These are phyloP conservation scores for Fusarium newnesense DNA, from an alignment of 2,329 filamentous ascomycete species.

Conservation along the genomic window DNA sequence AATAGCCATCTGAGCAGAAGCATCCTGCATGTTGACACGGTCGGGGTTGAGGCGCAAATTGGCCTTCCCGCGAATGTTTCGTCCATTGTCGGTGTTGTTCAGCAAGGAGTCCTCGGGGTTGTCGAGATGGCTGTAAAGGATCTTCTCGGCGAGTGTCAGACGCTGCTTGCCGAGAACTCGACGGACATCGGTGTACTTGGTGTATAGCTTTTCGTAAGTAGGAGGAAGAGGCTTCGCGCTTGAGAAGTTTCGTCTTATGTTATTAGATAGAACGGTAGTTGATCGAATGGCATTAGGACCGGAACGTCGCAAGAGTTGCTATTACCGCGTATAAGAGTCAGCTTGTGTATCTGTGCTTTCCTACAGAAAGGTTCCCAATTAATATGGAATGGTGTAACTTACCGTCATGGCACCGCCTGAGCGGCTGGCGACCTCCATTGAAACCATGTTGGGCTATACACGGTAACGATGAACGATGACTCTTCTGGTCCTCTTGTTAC, in stretches of 20 bases:
- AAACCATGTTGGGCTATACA: constrained; percentile 54
- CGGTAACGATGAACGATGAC: constrained; percentile 29
- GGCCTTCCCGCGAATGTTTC: constrained; percentile 83
- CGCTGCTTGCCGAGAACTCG: constrained; percentile 73
- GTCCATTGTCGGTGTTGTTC: constrained; percentile 83
- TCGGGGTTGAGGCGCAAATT: constrained; percentile 98
- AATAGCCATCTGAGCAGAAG: constrained; percentile 97
- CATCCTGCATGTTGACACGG: constrained; percentile 98
- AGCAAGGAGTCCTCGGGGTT: constrained; percentile 89
- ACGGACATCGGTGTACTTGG: constrained; percentile 79
- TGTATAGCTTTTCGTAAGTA: constrained; percentile 84
- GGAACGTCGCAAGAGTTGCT: constrained; percentile 53
- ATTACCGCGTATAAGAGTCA: constrained; percentile 30
- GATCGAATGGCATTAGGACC: constrained; percentile 47
- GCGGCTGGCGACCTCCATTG: constrained; percentile 62
- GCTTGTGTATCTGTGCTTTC: neutral
- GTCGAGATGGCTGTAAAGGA: constrained; percentile 94
- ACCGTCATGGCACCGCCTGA: constrained; percentile 61
- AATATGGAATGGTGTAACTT: constrained; percentile 23
- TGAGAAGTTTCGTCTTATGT: constrained; percentile 54
- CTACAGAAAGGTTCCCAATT: constrained; percentile 10
- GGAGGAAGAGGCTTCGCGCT: constrained; percentile 63
- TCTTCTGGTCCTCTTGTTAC: constrained; percentile 21
- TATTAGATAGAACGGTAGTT: constrained; percentile 40
- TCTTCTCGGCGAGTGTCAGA: constrained; percentile 96